Conservation (phyloP, 2,329 filamentous ascomycete genomes). For the Pseudogymnoascus sp. region DNA sequence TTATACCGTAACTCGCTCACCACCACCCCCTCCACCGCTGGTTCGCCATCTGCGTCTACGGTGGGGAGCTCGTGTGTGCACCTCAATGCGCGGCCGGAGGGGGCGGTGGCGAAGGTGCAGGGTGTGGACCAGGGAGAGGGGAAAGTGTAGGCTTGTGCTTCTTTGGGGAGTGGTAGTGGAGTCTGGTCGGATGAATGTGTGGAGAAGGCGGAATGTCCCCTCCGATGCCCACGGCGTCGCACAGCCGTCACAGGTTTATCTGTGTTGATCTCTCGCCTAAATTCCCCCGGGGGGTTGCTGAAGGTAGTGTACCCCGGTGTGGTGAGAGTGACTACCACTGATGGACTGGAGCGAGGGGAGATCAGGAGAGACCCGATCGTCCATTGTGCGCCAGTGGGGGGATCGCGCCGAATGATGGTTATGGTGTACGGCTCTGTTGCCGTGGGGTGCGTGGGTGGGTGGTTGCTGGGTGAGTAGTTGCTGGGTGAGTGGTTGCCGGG, state of each 20-base stretch:
- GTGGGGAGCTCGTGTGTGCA: constrained; percentile 59
- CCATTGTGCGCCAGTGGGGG: constrained; percentile 61
- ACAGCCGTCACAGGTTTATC: not conserved
- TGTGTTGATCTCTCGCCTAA: not conserved
- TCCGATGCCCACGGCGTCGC: not conserved
- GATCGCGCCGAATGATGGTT: constrained; percentile 64
- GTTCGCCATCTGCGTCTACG: constrained; percentile 13
- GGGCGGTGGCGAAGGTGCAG: constrained; percentile 77
- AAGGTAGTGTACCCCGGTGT: constrained; percentile 27
- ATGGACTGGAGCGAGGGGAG: constrained; percentile 3
- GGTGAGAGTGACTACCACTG: constrained; percentile 26
- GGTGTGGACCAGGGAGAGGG: constrained; percentile 76
- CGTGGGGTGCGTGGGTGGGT: not conserved
- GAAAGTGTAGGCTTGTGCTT: constrained; percentile 60
- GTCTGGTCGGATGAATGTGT: constrained; percentile 10
- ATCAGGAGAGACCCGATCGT: constrained; percentile 47
- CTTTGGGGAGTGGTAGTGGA: not conserved
- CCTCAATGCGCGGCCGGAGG: constrained; percentile 64
- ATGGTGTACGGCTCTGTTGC: constrained; percentile 21
- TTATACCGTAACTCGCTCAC: constrained; percentile 90
- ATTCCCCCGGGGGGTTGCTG: not conserved
- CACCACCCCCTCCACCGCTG: not conserved
- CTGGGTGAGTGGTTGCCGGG: not conserved
- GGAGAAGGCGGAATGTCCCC: not conserved
- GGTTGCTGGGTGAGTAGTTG: not conserved